Evolutionary conservation across 768 basidiomycete genomes (phyloP), one percentile per base, ranked within the genome.

Genomic region (Austroboletus eburneus): DNA sequence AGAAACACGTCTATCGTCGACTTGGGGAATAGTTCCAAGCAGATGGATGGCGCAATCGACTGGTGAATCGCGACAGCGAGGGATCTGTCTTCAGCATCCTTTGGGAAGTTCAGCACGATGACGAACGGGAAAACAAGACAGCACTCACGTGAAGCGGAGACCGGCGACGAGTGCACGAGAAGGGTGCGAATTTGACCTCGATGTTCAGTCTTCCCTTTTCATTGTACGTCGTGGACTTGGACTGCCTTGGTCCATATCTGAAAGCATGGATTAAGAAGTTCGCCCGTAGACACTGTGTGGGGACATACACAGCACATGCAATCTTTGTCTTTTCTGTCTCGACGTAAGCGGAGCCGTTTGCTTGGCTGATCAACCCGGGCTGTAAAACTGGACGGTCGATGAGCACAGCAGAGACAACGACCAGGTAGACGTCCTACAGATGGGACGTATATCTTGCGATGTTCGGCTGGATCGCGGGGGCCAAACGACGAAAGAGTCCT

Each of bases 251-350:
- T 4, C 90, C 87, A 66, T 91, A 91, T 21, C 88, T 90, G 50
- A n/a, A n/a, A n/a, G n/a, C n/a, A n/a, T n/a, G n/a, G n/a, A n/a
- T n/a, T n/a, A n/a, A n/a, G n/a, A n/a, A n/a, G n/a, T n/a, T n/a
- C n/a, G n/a, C n/a, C n/a, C n/a, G n/a, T n/a, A n/a, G n/a, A n/a
- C n/a, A n/a, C n/a, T n/a, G n/a, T n/a, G n/a, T n/a, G n/a, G n/a
- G n/a, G n/a, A n/a, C n/a, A n/a, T n/a, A n/a, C 94, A 98, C 90
- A 34, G 96, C 92, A 63, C 92, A 96, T 5, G 92, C 93, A 52
- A 99, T 82, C 70, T 99, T 99, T 0, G 90, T 89, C 45, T 78
- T 78, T 46, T 88, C 87, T 1, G 86, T 87, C 69, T 99, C 96
- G 56, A 99, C 88, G 62, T 98, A 99, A 10, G 92, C 93, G 16